A percentile compares a stretch with the other conserved stretches of the same genome.
phyloP scores from a whole-genome alignment of 202 grass and related monocot genomes.

The Carex sylvatica region DNA sequence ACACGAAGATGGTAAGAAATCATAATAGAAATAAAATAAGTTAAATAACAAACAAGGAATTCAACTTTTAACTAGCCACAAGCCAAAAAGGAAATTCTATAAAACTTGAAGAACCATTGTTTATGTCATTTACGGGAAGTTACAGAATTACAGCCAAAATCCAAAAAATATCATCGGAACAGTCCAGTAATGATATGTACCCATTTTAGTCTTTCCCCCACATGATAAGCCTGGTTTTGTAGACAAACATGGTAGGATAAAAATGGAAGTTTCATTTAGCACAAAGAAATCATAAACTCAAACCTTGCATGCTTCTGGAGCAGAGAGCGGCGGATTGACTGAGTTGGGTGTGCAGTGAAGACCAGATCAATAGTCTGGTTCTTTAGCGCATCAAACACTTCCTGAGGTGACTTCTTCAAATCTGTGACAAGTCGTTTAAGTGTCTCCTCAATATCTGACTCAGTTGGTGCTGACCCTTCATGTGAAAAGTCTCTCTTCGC shows the following conservation, averaged over 20 bases:
- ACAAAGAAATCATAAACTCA: conserved; percentile 15
- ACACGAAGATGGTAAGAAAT: not conserved
- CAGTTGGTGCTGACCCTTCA: conserved; percentile 63
- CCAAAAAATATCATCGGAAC: not conserved
- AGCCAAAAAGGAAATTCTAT: not conserved
- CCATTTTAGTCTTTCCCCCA: not conserved
- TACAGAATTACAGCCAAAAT: not conserved
- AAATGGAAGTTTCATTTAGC: conserved; percentile 7
- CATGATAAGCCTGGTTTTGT: not conserved
- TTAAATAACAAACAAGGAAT: not conserved
- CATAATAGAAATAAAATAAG: not conserved
- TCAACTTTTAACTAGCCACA: not conserved
- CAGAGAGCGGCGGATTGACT: conserved; percentile 70
- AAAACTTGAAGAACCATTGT: not conserved
- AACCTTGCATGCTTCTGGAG: conserved; percentile 79
- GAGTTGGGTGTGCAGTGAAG: conserved; percentile 81
- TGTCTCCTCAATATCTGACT: conserved; percentile 88
- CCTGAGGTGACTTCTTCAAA: conserved; percentile 49
- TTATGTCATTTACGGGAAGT: not conserved
- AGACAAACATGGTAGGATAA: not conserved
- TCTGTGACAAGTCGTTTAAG: conserved; percentile 50
- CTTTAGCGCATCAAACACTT: conserved; percentile 89
- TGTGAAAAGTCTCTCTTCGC: conserved; percentile 54
- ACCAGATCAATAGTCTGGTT: conserved; percentile 84
- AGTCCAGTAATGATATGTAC: not conserved